A percentile compares a stretch with the other conserved stretches of the same genome.
Conservation (phyloP, 306 rosid species). For the Rosa chinensis region DNA sequence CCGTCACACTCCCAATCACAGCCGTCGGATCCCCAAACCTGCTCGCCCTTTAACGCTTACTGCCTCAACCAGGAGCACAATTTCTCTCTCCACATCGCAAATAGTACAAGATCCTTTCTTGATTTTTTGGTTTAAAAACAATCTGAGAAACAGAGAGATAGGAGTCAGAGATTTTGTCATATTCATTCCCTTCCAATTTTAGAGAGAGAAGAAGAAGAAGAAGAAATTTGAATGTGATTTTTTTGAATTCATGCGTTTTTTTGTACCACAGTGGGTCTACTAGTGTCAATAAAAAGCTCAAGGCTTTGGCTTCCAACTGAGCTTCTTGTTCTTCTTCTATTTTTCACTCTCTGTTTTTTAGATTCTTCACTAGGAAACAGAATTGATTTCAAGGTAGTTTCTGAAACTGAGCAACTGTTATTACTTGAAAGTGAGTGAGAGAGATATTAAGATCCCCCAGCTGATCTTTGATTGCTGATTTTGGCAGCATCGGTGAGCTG, state of each 20-base stretch:
- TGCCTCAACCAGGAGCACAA: not conserved
- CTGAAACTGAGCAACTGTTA: constrained; percentile 35
- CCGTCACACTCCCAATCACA: constrained; percentile 25
- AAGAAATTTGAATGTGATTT: constrained; percentile 53
- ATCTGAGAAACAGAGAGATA: constrained; percentile 37
- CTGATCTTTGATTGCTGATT: constrained; percentile 39
- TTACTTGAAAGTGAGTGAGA: constrained; percentile 22
- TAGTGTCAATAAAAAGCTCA: constrained; percentile 24
- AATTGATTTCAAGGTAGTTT: constrained; percentile 27
- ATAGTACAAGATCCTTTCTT: constrained; percentile 26
- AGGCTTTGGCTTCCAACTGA: constrained; percentile 28
- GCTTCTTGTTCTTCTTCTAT: constrained; percentile 18
- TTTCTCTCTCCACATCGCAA: constrained; percentile 11
- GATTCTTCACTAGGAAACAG: constrained; percentile 20
- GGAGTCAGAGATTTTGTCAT: constrained; percentile 32
- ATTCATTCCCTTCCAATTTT: constrained; percentile 33
- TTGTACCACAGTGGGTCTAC: constrained; percentile 26
- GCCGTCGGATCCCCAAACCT: constrained; percentile 45
- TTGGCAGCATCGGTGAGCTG: constrained; percentile 35
- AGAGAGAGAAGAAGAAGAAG: constrained; percentile 1
- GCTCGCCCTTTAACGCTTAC: constrained; percentile 36
- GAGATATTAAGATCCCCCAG: constrained; percentile 28
- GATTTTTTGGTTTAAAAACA: constrained; percentile 10
- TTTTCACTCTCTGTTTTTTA: not conserved
- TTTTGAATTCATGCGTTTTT: constrained; percentile 9